These are phyloP conservation scores for Russula abietina DNA, from an alignment of 768 basidiomycete genomes.

Conservation along the genomic window DNA sequence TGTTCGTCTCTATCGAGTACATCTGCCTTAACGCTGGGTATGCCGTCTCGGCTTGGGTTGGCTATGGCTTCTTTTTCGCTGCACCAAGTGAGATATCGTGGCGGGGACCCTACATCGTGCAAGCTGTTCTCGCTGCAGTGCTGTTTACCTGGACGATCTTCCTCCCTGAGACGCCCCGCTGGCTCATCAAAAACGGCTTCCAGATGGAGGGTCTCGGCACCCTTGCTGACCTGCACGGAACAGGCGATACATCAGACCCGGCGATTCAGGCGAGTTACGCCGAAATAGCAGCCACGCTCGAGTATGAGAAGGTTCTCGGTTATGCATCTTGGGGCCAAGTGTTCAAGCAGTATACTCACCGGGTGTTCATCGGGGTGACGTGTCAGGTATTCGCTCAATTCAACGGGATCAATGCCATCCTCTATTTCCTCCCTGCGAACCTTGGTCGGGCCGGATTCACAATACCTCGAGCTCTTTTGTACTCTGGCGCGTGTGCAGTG, in stretches of 20 bases:
- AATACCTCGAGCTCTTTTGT: conserved; percentile 39
- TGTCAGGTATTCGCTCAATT: conserved; percentile 49
- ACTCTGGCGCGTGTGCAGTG: conserved; percentile 42
- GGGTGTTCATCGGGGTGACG: conserved; percentile 46
- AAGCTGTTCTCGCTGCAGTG: conserved; percentile 44
- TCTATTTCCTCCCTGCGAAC: conserved; percentile 53
- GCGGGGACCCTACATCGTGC: conserved; percentile 51
- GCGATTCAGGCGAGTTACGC: conserved; percentile 41
- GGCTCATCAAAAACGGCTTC: conserved; percentile 50
- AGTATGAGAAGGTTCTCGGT: conserved; percentile 37
- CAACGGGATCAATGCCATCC: conserved; percentile 52
- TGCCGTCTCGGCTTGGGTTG: conserved; percentile 44
- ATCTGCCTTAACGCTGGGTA: conserved; percentile 47
- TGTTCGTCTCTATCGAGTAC: conserved; percentile 50
- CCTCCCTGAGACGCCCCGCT: conserved; percentile 49
- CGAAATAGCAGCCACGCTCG: conserved; percentile 38
- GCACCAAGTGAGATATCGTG: conserved; percentile 45
- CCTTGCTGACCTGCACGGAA: conserved; percentile 53
- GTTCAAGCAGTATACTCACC: conserved; percentile 45
- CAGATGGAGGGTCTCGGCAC: conserved; percentile 43
- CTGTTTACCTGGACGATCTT: conserved; percentile 44
- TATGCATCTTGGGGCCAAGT: conserved; percentile 44
- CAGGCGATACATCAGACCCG: conserved; percentile 41
- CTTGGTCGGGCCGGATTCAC: conserved; percentile 47
- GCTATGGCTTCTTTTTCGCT: conserved; percentile 45